A percentile compares a stretch with the other conserved stretches of the same genome.
Evolutionary conservation across 805 yeast species (phyloP).

Genomic region (Blastobotrys parvus): DNA sequence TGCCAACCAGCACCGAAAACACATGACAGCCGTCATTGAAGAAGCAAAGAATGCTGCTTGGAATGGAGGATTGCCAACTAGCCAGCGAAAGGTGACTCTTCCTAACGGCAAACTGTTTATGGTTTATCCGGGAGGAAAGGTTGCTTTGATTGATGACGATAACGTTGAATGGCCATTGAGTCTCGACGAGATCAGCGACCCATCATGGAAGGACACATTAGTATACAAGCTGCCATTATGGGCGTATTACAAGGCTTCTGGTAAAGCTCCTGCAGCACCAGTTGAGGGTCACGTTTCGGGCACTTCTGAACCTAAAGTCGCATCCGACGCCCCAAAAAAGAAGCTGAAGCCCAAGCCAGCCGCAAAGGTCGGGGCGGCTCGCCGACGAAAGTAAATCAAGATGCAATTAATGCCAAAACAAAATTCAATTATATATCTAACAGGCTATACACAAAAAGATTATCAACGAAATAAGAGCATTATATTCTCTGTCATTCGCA

Average conservation of each 20-base stretch:
- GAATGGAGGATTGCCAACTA: conserved; percentile 22
- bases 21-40: conserved; percentile 33
- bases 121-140: conserved; percentile 29
- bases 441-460: conserved; percentile 2
- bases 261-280: conserved; percentile 6
- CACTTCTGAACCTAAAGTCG: conserved; percentile 6
- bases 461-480: background rate
- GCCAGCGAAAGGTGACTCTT: conserved; percentile 20
- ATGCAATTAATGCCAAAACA: too few relatives aligned
- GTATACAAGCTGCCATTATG: conserved; percentile 21
- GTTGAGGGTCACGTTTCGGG: too few relatives aligned
- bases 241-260: conserved; percentile 14
- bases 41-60: conserved; percentile 28
- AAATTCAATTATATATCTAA: too few relatives aligned
- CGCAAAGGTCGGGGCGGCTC: conserved; percentile 12
- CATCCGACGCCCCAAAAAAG: conserved; percentile 6
- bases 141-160: conserved; percentile 21
- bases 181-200: conserved; percentile 23
- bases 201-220: conserved; percentile 28
- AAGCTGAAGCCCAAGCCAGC: conserved; percentile 15
- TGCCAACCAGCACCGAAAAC: conserved; percentile 46
- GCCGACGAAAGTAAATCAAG: conserved; percentile 7
- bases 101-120: conserved; percentile 25
- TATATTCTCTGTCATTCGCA: background rate
- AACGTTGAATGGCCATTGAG: conserved; percentile 22